A percentile compares a stretch with the other conserved stretches of the same genome.
Evolutionary conservation across 1,284 basidiomycete species (phyloP).

Genomic region (Trametes versicolor): DNA sequence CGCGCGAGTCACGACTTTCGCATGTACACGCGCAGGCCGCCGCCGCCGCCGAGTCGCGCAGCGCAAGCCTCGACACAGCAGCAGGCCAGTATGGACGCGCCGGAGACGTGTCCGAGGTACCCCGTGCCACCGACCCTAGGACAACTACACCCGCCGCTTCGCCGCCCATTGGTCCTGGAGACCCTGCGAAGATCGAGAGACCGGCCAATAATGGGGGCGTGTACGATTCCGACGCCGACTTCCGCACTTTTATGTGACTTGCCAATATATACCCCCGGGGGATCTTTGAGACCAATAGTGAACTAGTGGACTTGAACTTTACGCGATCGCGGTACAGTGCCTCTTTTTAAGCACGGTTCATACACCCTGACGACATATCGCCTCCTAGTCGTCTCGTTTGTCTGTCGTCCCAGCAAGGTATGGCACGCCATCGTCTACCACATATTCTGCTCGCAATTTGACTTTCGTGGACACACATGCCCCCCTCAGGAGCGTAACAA

Average conservation of each 20-base stretch:
- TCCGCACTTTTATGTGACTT: too few species aligned
- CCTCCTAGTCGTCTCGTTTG: conserved; percentile 22
- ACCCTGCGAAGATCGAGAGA: not conserved
- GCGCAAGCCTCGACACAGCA: conserved; percentile 20
- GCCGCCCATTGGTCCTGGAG: not conserved
- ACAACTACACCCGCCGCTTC: not conserved
- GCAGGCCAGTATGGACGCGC: conserved; percentile 13
- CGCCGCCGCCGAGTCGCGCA: conserved; percentile 23
- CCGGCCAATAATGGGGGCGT: not conserved
- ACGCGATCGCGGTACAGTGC: not conserved
- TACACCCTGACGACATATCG: not conserved
- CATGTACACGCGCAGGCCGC: conserved; percentile 41
- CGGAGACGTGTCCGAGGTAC: too few species aligned
- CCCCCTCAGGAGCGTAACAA: too few species aligned
- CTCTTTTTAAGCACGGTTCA: not conserved
- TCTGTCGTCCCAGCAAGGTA: conserved; percentile 56
- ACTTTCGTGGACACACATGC: too few species aligned
- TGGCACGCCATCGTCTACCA: conserved; percentile 83
- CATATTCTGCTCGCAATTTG: too few species aligned
- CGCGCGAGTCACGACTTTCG: conserved; percentile 41
- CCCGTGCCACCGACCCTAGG: not conserved
- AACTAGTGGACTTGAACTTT: too few species aligned
- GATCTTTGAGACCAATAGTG: too few species aligned
- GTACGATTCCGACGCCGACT: too few species aligned
- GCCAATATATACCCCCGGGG: too few species aligned